A percentile compares a stretch with the other conserved stretches of the same genome.
These are phyloP conservation scores for Trichophyton verrucosum DNA, from an alignment of 2,329 filamentous ascomycete species.

Conservation along the genomic window DNA sequence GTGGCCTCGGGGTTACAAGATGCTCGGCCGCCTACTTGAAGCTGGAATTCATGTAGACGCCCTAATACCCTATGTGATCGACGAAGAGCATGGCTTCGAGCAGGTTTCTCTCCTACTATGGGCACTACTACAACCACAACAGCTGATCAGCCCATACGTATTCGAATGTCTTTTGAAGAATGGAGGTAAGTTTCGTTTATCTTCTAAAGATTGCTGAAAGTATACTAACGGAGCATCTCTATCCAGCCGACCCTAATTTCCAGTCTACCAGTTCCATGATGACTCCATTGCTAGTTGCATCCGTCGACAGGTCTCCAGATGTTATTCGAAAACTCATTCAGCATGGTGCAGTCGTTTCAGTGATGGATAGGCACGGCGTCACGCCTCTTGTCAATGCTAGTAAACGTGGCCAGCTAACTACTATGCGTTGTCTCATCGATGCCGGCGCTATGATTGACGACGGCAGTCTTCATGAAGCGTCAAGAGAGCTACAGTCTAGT, in stretches of 20 bases:
- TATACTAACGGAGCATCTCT: constrained; percentile 7
- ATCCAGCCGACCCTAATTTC: constrained; percentile 44
- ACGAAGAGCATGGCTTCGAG: constrained; percentile 41
- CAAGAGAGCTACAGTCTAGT: constrained; percentile 45
- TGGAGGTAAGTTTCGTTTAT: constrained; percentile 22
- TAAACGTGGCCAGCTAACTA: constrained; percentile 41
- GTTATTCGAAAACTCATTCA: constrained; percentile 46
- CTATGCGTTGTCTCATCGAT: constrained; percentile 41
- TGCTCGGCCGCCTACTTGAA: constrained; percentile 44
- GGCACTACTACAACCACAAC: constrained; percentile 51
- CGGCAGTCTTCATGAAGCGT: constrained; percentile 54
- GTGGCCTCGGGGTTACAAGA: constrained; percentile 43
- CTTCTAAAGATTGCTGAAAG: background rate
- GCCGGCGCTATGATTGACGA: constrained; percentile 50
- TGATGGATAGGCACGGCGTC: constrained; percentile 44
- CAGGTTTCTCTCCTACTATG: constrained; percentile 47
- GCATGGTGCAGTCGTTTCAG: constrained; percentile 48
- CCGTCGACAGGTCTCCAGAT: constrained; percentile 44
- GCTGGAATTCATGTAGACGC: constrained; percentile 51
- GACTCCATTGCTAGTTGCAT: constrained; percentile 49
- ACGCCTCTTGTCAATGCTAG: constrained; percentile 51
- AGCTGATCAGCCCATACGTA: constrained; percentile 47
- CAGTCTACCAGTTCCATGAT: constrained; percentile 41
- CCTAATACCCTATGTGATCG: constrained; percentile 34
- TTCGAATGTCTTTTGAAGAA: constrained; percentile 46